phyloP scores from a whole-genome alignment of 2,329 filamentous ascomycete genomes.

The Daldinia sp. region DNA sequence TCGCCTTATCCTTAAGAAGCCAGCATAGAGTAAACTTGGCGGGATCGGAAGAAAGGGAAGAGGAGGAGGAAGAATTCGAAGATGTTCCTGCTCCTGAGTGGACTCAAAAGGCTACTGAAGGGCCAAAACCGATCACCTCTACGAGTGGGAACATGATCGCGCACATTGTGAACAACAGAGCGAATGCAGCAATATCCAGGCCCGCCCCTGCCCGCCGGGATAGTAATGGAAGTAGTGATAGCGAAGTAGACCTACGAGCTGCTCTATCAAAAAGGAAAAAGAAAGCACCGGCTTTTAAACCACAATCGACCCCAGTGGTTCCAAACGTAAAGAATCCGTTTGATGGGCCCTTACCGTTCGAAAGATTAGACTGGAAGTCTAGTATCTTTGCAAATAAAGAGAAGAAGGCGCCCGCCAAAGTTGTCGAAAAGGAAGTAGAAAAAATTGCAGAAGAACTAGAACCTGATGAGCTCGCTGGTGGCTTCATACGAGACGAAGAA shows the following conservation, averaged over 20 bases:
- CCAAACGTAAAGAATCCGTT: slow-evolving; percentile 73
- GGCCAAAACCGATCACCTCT: slow-evolving; percentile 63
- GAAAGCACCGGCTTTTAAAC: slow-evolving; percentile 54
- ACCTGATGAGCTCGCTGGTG: slow-evolving; percentile 52
- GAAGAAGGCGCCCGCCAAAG: slow-evolving; percentile 44
- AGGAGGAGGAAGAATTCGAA: slow-evolving; percentile 60
- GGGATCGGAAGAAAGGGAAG: slow-evolving; percentile 41
- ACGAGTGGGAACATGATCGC: slow-evolving; percentile 73
- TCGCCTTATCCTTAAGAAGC: slow-evolving; percentile 84
- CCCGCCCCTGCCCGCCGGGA: slow-evolving; percentile 61
- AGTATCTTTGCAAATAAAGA: slow-evolving; percentile 65
- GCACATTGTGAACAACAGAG: slow-evolving; percentile 79
- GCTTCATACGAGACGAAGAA: slow-evolving; percentile 52
- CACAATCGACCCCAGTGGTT: slow-evolving; percentile 52
- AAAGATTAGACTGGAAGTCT: slow-evolving; percentile 80
- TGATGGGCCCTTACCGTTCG: slow-evolving; percentile 88
- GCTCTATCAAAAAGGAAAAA: slow-evolving; percentile 74
- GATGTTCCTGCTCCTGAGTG: slow-evolving; percentile 67
- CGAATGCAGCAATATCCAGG: slow-evolving; percentile 69
- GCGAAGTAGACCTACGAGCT: slow-evolving; percentile 83
- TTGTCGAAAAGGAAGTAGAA: slow-evolving; percentile 27
- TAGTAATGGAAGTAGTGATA: slow-evolving; percentile 73
- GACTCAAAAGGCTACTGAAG: slow-evolving; percentile 66
- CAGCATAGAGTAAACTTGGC: slow-evolving; percentile 59
- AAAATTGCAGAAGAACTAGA: slow-evolving; percentile 16